Evolutionary conservation across 2,329 filamentous ascomycete genomes (phyloP).

Genomic region (Fusarium mundagurra): DNA sequence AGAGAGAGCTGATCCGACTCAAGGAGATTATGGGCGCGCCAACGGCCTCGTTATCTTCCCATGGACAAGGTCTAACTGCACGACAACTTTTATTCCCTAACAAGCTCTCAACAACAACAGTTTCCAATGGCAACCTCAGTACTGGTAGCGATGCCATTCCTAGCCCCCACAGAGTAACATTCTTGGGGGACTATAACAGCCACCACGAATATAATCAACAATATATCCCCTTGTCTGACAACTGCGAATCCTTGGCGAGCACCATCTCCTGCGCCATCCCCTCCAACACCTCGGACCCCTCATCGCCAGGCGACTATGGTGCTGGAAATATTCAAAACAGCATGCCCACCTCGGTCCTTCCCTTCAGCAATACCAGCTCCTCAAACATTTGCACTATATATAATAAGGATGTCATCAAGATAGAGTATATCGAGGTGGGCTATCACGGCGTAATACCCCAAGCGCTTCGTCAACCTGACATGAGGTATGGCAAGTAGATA

Average conservation of each 20-base stretch:
- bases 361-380: background rate
- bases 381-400: background rate
- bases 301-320: background rate
- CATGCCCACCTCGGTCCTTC: background rate
- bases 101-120: background rate
- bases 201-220: background rate
- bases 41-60: background rate
- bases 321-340: background rate
- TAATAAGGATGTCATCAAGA: background rate
- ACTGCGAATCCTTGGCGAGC: background rate
- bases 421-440: background rate
- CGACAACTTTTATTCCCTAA: background rate
- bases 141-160: background rate
- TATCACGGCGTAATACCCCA: too few relatives aligned
- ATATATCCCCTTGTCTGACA: background rate
- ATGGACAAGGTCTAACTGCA: background rate
- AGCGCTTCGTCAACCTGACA: too few relatives aligned
- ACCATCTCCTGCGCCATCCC: background rate
- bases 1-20: background rate
- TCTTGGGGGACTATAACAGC: background rate
- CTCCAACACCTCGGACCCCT: background rate
- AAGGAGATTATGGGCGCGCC: background rate
- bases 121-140: background rate
- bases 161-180: background rate
- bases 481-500: too few relatives aligned